phyloP scores from a whole-genome alignment of 2,329 filamentous ascomycete species.

The Colletotrichum siamense region DNA sequence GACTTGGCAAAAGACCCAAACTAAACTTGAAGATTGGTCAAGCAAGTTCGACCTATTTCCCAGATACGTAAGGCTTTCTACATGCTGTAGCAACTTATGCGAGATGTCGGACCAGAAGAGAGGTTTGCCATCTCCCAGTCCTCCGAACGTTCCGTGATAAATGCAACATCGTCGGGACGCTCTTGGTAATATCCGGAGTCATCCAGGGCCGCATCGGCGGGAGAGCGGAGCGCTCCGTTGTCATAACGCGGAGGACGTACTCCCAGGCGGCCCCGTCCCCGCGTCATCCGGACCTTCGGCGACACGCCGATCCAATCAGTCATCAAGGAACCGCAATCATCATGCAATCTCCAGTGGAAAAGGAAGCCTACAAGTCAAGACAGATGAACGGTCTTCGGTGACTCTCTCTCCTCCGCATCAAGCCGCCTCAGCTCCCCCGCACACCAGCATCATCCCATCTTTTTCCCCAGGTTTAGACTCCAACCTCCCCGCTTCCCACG shows the following conservation, averaged over 20 bases:
- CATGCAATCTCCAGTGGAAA: background rate
- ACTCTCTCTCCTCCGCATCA: background rate
- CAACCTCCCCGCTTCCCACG: background rate
- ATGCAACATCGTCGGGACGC: background rate
- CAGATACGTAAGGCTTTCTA: too few relatives aligned
- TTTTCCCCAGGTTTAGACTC: background rate
- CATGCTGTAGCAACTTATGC: too few relatives aligned
- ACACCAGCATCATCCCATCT: background rate
- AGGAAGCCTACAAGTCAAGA: accelerated
- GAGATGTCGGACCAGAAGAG: too few relatives aligned
- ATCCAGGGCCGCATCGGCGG: background rate
- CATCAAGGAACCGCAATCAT: background rate
- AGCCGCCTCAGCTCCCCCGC: background rate
- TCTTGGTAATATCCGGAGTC: background rate
- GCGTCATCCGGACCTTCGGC: background rate
- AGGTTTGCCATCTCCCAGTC: too few relatives aligned
- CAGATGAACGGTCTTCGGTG: background rate
- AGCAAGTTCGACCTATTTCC: too few relatives aligned
- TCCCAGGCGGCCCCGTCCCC: background rate
- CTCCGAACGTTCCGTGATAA: too few relatives aligned
- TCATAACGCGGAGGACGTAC: background rate
- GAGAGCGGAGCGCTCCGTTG: background rate
- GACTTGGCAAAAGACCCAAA: too few relatives aligned
- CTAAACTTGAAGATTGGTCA: too few relatives aligned
- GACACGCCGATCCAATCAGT: background rate